phyloP scores from a whole-genome alignment of 2,329 filamentous ascomycete genomes.

The Talaromyces sp. region DNA sequence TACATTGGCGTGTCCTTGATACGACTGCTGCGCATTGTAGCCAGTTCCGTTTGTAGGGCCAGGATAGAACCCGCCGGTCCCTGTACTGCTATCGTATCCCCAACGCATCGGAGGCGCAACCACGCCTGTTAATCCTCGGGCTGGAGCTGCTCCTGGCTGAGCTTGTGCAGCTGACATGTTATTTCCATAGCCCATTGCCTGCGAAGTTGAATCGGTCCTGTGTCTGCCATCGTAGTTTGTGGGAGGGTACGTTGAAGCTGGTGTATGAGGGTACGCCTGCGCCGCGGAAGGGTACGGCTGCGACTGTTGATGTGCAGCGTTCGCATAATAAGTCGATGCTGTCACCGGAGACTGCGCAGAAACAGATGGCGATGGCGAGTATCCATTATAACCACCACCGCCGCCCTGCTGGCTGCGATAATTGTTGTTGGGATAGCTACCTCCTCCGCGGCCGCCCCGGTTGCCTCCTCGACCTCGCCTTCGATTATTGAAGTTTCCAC shows the following conservation, averaged over 20 bases:
- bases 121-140: slow-evolving; percentile 20
- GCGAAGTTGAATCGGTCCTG: neutral
- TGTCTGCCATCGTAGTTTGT: neutral
- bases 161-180: neutral
- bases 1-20: slow-evolving; percentile 19
- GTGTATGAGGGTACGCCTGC: slow-evolving; percentile 17
- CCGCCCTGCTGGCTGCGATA: slow-evolving; percentile 16
- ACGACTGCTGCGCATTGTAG: slow-evolving; percentile 9
- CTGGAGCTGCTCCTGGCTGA: slow-evolving; percentile 13
- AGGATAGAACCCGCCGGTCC: slow-evolving; percentile 44
- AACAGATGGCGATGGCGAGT: slow-evolving; percentile 20
- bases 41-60: slow-evolving; percentile 27
- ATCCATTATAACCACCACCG: slow-evolving; percentile 25
- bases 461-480: slow-evolving; percentile 32
- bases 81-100: slow-evolving; percentile 48
- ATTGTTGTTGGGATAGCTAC: slow-evolving; percentile 20
- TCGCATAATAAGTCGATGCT: neutral
- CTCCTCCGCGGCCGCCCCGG: slow-evolving; percentile 19
- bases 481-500: slow-evolving; percentile 22
- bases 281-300: slow-evolving; percentile 13
- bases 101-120: slow-evolving; percentile 54
- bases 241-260: neutral
- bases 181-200: neutral
- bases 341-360: slow-evolving; percentile 9
- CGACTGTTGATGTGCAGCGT: neutral